phyloP scores from a whole-genome alignment of 495 filamentous ascomycete species.

The Antarctomyces pellizariae region DNA sequence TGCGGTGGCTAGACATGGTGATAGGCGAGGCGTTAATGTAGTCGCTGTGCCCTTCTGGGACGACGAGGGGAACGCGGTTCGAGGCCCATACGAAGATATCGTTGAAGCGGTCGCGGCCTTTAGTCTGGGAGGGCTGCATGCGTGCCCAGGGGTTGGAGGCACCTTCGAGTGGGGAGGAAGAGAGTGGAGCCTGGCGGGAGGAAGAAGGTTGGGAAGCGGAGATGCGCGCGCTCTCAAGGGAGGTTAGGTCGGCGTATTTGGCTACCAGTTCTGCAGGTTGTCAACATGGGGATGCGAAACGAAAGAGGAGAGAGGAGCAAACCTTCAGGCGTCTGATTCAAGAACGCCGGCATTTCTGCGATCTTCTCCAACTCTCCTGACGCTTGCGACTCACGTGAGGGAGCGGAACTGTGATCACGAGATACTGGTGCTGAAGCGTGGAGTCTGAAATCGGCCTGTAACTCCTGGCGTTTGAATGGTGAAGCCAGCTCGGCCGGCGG shows the following conservation, averaged over 20 bases:
- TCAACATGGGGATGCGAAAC: neutral
- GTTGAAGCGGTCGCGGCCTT: constrained; percentile 48
- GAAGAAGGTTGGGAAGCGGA: constrained; percentile 1
- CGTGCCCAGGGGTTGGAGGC: constrained; percentile 24
- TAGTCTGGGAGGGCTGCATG: constrained; percentile 25
- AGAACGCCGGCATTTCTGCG: constrained; percentile 18
- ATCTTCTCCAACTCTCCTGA: neutral
- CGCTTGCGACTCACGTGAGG: too few species aligned
- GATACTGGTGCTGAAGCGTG: too few species aligned
- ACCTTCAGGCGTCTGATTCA: constrained; percentile 17
- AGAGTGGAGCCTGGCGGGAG: neutral
- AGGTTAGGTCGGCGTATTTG: constrained; percentile 9
- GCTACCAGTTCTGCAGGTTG: constrained; percentile 7
- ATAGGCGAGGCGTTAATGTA: constrained; percentile 97
- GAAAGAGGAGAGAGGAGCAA: constrained; percentile 2
- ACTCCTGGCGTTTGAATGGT: too few species aligned
- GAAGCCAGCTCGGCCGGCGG: too few species aligned
- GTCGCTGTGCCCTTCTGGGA: constrained; percentile 56
- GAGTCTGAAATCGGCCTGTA: too few species aligned
- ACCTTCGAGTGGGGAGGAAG: neutral
- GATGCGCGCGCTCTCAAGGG: constrained; percentile 9
- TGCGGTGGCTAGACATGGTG: constrained; percentile 33
- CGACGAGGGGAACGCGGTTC: constrained; percentile 64
- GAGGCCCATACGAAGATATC: constrained; percentile 75
- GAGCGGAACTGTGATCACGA: too few species aligned